These are phyloP conservation scores for Malassezia vespertilionis DNA, from an alignment of 1,284 basidiomycete genomes.

Conservation along the genomic window DNA sequence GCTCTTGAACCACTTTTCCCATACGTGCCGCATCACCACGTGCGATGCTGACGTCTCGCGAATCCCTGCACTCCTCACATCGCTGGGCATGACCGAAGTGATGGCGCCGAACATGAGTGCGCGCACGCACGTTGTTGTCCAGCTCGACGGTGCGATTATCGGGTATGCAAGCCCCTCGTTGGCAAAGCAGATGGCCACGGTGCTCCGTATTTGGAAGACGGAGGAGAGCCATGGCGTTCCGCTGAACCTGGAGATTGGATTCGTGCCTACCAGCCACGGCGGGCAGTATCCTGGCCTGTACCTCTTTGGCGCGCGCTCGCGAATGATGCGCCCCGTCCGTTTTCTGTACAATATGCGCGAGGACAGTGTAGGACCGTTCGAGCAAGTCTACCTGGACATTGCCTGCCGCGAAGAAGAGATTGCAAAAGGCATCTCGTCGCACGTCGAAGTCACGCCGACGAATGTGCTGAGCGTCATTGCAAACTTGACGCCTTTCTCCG, in stretches of 20 bases:
- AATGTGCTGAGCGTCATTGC: conserved; percentile 75
- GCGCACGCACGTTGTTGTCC: conserved; percentile 69
- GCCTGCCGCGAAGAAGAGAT: conserved; percentile 83
- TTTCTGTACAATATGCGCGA: conserved; percentile 72
- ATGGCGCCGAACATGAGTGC: conserved; percentile 69
- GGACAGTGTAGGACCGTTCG: conserved; percentile 90
- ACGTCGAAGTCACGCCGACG: conserved; percentile 87
- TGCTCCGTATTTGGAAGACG: conserved; percentile 89
- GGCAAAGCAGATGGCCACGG: conserved; percentile 68
- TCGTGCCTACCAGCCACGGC: conserved; percentile 75
- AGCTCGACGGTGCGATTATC: conserved; percentile 85
- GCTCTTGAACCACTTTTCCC: conserved; percentile 89
- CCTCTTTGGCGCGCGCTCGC: conserved; percentile 72
- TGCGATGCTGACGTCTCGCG: conserved; percentile 63
- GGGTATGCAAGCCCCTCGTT: conserved; percentile 79
- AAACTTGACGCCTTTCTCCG: conserved; percentile 61
- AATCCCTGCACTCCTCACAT: conserved; percentile 68
- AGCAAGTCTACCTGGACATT: conserved; percentile 99
- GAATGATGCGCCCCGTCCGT: conserved; percentile 98
- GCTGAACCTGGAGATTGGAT: conserved; percentile 87
- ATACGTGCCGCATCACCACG: conserved; percentile 84
- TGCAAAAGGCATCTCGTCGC: conserved; percentile 63
- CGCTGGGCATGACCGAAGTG: conserved; percentile 88
- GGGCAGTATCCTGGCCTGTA: conserved; percentile 96
- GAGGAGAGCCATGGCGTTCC: conserved; percentile 68